Conservation (phyloP, 2,329 filamentous ascomycete species). For the Aspergillus novoparasiticus region DNA sequence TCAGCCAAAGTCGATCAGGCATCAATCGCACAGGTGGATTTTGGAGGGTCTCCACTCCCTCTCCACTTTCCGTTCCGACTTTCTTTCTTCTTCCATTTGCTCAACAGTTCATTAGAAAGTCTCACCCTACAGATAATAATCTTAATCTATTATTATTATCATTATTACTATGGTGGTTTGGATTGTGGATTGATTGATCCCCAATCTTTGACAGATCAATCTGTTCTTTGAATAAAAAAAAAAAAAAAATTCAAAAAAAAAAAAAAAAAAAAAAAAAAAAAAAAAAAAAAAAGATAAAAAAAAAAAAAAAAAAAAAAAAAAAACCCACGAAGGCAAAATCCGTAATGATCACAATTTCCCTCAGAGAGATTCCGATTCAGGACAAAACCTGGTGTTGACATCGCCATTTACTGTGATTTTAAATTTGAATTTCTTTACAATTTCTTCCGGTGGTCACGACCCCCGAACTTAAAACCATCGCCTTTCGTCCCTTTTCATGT, state of each 20-base stretch:
- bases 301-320: not conserved
- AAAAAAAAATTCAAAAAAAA: not conserved
- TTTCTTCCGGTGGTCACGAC: conserved; percentile 4
- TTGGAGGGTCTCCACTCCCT: not conserved
- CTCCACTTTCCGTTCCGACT: conserved; percentile 3
- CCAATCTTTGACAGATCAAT: not conserved
- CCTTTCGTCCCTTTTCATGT: conserved; percentile 1
- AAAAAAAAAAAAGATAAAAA: not conserved
- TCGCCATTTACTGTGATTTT: not conserved
- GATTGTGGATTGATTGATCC: not conserved
- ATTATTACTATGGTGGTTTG: not conserved
- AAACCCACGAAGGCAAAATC: not conserved
- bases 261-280: not conserved
- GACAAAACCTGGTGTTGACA: not conserved
- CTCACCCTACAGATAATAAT: not conserved
- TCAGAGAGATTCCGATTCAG: not conserved
- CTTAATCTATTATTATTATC: not conserved
- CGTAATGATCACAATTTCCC: not conserved
- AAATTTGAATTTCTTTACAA: not conserved
- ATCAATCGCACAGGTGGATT: conserved; percentile 4
- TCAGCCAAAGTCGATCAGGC: conserved; percentile 6
- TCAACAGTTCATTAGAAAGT: not conserved
- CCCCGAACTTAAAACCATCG: conserved; percentile 5
- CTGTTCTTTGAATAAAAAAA: not conserved
- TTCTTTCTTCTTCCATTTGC: conserved; percentile 10